Evolutionary conservation across 1,284 basidiomycete species (phyloP), one percentile per base, ranked within the genome.

Genomic region (Ganoderma leucocontextum): DNA sequence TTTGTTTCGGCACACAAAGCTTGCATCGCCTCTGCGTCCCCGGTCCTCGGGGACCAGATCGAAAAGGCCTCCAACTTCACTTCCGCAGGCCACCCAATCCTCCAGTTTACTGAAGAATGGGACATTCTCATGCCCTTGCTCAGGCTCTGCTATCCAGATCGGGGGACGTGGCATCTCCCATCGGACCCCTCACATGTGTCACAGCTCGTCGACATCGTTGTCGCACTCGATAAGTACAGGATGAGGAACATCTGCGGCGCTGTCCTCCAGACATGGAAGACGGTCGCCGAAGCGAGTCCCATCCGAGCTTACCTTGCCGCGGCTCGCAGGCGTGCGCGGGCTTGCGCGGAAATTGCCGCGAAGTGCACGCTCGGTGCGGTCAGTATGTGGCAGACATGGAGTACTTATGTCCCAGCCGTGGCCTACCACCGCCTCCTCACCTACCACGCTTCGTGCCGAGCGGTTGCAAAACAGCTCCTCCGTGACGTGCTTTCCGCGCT

Each of bases 381-480:
- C 25, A 35, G 7, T 65, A 65, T 42, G n/a, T 36, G 19, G 29
- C 41, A 7, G 41, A n/a, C 9, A 53, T 65, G 64, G 64, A 65
- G 41, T 19, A 4, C 12, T 42, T n/a, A n/a, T n/a, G n/a, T 36
- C 9, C 60, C 44, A 19, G 64, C 58, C 7, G 10, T 13, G 9
- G 38, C 42, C 12, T 65, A 65, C 36, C 64, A 65, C 29, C 57
- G 42, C 35, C 58, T 60, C 10, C 49, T 60, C 8, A 13, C 22
- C 22, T 65, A 60, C 25, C 64, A 65, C 64, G 35, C 52, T 2
- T 35, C 64, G 13, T 60, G 41, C 19, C 55, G 36, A 29, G 19
- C 19, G 17, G 33, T 60, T 25, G 61, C 61, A 38, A 58, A 58
- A 33, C 33, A 36, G n/a, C 7, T 58, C 17, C 55, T 58, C 25